Evolutionary conservation across 805 yeast genomes (phyloP).

Genomic region (Monosporozyma servazzii): DNA sequence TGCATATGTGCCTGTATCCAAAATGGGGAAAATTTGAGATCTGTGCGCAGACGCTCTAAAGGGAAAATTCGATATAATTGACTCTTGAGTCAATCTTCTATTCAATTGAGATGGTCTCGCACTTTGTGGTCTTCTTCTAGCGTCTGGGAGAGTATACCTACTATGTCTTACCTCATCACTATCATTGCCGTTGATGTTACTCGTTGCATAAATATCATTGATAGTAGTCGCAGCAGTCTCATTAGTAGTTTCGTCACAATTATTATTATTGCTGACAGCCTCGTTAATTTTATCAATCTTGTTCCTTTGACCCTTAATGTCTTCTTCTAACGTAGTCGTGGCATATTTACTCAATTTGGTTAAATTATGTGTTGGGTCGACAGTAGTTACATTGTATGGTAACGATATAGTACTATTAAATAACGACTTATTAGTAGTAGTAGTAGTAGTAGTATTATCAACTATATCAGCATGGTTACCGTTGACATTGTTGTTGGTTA

Average conservation of each 20-base stretch:
- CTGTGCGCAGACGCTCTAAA: conserved; percentile 1
- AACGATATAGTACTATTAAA: neutral
- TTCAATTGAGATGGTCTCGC: neutral
- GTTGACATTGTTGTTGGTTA: neutral
- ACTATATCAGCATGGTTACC: neutral
- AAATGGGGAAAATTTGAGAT: conserved; percentile 4
- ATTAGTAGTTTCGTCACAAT: neutral
- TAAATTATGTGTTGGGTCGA: neutral
- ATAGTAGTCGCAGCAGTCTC: neutral
- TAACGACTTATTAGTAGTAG: neutral
- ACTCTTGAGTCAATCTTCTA: conserved; percentile 1
- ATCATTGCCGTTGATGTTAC: neutral
- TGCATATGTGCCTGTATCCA: neutral
- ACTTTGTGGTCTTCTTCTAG: neutral
- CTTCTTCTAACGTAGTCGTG: neutral
- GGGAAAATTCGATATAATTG: conserved; percentile 1
- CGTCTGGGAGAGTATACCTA: neutral
- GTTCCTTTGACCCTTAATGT: neutral
- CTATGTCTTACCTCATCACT: neutral
- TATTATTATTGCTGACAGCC: neutral
- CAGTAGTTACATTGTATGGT: no score
- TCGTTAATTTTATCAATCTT: neutral
- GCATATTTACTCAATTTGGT: neutral
- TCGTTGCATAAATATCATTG: neutral
- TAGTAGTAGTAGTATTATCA: neutral